These are phyloP conservation scores for Tagetes erecta DNA, from an alignment of 129 eudicot genomes.

Conservation along the genomic window DNA sequence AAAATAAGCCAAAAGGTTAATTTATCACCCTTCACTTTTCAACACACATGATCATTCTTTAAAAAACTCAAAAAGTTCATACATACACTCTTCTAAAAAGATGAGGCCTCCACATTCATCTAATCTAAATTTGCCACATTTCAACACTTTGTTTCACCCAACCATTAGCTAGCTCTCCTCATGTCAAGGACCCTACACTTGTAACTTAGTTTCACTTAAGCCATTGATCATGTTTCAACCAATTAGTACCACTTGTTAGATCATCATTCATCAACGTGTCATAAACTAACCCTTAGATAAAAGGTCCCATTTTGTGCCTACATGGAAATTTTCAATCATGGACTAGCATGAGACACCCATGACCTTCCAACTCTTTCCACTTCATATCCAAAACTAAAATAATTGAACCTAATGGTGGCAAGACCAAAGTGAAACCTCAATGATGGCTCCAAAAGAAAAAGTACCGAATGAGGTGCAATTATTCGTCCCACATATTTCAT, in stretches of 20 bases:
- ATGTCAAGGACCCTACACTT: constrained; percentile 33
- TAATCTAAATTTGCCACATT: constrained; percentile 30
- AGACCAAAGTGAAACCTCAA: constrained; percentile 31
- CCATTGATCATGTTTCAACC: constrained; percentile 33
- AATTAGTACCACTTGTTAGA: constrained; percentile 39
- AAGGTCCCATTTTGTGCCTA: constrained; percentile 37
- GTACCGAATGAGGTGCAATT: constrained; percentile 51
- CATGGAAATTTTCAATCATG: constrained; percentile 41
- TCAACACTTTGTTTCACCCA: constrained; percentile 30
- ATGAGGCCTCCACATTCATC: constrained; percentile 25
- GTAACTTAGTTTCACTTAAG: constrained; percentile 28
- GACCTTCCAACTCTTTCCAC: constrained; percentile 48
- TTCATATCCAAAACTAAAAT: constrained; percentile 44
- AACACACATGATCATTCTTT: constrained; percentile 67
- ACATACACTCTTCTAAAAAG: constrained; percentile 40
- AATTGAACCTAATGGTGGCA: constrained; percentile 48
- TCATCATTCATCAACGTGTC: constrained; percentile 36
- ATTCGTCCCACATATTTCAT: constrained; percentile 48
- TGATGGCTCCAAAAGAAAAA: constrained; percentile 74
- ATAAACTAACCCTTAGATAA: constrained; percentile 21
- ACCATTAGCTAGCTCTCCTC: constrained; percentile 27
- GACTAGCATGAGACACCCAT: constrained; percentile 59
- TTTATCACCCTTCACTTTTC: constrained; percentile 48
- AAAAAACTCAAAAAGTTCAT: constrained; percentile 49
- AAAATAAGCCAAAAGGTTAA: constrained; percentile 23